phyloP scores from a whole-genome alignment of 2,329 filamentous ascomycete genomes.

The Stromatinia cepivora region DNA sequence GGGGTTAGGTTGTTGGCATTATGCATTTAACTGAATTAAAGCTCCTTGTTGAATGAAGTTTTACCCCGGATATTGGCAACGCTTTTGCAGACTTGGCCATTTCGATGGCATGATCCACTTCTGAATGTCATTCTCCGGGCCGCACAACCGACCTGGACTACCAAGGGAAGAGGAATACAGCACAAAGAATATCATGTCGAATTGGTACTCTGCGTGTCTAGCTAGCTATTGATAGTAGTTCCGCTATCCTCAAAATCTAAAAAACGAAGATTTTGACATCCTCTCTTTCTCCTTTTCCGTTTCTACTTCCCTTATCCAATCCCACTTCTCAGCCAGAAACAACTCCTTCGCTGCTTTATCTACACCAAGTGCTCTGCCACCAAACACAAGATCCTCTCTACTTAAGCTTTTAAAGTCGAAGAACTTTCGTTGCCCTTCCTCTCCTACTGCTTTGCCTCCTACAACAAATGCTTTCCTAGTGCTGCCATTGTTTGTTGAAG shows the following conservation, averaged over 20 bases:
- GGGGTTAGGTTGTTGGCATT: background rate
- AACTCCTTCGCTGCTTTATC: constrained; percentile 54
- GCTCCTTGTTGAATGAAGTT: background rate
- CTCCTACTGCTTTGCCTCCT: constrained; percentile 29
- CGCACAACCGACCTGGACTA: background rate
- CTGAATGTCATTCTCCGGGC: background rate
- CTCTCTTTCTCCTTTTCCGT: constrained; percentile 27
- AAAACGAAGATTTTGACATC: constrained; percentile 22
- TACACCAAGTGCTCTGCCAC: constrained; percentile 51
- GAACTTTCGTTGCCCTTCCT: constrained; percentile 23
- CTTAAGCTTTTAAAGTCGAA: constrained; percentile 48
- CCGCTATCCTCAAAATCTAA: constrained; percentile 19
- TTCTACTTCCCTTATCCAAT: constrained; percentile 49
- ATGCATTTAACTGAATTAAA: background rate
- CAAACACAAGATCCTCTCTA: constrained; percentile 52
- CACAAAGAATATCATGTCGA: background rate
- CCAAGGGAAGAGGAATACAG: background rate
- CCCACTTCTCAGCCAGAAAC: constrained; percentile 58
- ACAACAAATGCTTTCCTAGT: constrained; percentile 32
- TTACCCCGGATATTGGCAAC: constrained; percentile 8
- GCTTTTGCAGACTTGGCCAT: background rate
- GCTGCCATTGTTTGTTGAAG: background rate
- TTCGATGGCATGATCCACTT: background rate
- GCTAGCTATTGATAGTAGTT: background rate
- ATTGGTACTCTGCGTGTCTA: background rate